Conservation (phyloP, 2,329 filamentous ascomycete species). For the Cercospora sp. region DNA sequence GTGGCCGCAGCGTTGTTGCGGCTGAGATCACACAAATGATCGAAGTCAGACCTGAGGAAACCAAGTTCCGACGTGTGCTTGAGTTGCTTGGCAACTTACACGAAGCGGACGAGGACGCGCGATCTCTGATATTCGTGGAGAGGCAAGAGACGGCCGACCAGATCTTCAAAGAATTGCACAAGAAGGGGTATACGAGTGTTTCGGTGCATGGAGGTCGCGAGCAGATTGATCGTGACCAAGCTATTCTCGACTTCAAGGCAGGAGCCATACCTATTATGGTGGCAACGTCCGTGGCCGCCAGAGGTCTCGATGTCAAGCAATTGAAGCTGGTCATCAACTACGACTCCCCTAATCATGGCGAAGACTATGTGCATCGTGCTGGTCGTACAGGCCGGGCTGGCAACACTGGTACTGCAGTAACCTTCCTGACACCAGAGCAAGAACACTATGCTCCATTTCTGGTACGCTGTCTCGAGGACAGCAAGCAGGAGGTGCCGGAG, state of each 20-base stretch:
- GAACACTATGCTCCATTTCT: constrained; percentile 88
- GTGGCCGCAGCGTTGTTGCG: constrained; percentile 71
- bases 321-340: constrained; percentile 95
- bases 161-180: constrained; percentile 70
- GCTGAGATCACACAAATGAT: constrained; percentile 85
- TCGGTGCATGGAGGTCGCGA: constrained; percentile 94
- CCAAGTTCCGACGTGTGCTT: constrained; percentile 80
- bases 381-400: constrained; percentile 93
- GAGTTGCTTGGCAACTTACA: constrained; percentile 87
- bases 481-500: constrained; percentile 78
- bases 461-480: constrained; percentile 88
- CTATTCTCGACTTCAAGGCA: constrained; percentile 89
- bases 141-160: constrained; percentile 40
- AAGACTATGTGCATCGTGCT: constrained; percentile 94
- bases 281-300: constrained; percentile 91
- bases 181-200: constrained; percentile 85
- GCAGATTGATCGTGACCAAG: constrained; percentile 88
- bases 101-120: constrained; percentile 81
- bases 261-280: constrained; percentile 87
- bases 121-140: constrained; percentile 66
- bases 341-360: constrained; percentile 88
- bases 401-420: constrained; percentile 91
- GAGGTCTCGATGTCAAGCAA: constrained; percentile 93
- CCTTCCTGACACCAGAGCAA: constrained; percentile 88
- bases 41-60: constrained; percentile 77